A percentile compares a stretch with the other conserved stretches of the same genome.
Conservation (phyloP, 805 yeast species). For the Hanseniaspora lindneri region DNA sequence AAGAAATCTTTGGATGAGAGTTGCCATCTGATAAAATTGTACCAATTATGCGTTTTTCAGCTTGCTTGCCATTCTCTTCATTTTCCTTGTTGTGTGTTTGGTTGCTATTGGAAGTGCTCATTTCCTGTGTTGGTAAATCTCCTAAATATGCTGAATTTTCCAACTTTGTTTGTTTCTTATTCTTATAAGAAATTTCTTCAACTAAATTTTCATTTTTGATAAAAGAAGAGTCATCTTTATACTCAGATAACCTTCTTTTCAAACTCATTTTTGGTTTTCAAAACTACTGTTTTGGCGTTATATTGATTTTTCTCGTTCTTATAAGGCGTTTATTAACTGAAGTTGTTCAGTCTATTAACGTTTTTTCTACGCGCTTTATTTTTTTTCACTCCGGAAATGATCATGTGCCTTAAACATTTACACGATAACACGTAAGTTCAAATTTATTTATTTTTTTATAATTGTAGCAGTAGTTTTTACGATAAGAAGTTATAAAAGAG, state of each 20-base stretch:
- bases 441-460: too few species aligned
- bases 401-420: too few species aligned
- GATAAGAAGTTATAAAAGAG: too few species aligned
- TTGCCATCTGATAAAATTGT: background rate
- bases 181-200: constrained; percentile 11
- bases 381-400: too few species aligned
- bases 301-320: too few species aligned
- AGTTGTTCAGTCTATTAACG: too few species aligned
- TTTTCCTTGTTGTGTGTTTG: background rate
- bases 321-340: too few species aligned
- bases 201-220: background rate
- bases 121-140: constrained; percentile 11
- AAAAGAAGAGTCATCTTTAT: background rate
- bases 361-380: too few species aligned
- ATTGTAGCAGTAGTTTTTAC: too few species aligned
- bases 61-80: background rate
- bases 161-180: background rate
- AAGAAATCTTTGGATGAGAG: background rate
- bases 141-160: background rate
- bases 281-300: background rate
- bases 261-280: constrained; percentile 1
- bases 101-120: background rate
- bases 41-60: background rate
- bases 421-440: too few species aligned
- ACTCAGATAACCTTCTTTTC: background rate